phyloP scores from a whole-genome alignment of 257 asterid species.

The Agastache rugosa region DNA sequence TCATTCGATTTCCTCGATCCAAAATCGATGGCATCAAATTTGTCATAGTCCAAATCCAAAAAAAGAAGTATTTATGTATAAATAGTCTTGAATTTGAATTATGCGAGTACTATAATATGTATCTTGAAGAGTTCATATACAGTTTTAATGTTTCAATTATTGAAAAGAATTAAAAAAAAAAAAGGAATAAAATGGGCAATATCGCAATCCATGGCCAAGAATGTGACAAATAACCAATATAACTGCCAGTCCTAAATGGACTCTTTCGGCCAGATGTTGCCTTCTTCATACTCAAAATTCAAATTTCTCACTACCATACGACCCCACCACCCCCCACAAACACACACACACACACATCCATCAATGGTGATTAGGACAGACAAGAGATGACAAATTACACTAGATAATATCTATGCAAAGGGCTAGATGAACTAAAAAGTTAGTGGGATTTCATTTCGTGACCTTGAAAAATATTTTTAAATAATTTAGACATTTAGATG shows the following conservation, averaged over 20 bases:
- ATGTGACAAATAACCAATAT: constrained; percentile 59
- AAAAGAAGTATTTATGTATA: too few species aligned
- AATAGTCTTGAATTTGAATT: background rate
- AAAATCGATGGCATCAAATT: too few species aligned
- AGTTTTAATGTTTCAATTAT: background rate
- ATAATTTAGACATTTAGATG: too few species aligned
- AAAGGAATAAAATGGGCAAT: background rate
- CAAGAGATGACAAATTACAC: background rate
- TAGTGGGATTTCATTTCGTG: too few species aligned
- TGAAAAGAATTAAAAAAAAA: background rate
- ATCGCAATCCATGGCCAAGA: constrained; percentile 19
- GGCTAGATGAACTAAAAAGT: too few species aligned
- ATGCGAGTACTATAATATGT: background rate
- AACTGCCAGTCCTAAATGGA: constrained; percentile 45
- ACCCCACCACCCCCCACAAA: background rate
- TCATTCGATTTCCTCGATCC: too few species aligned
- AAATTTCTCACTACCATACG: constrained; percentile 24
- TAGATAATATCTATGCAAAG: too few species aligned
- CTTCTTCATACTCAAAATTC: background rate
- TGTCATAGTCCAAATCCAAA: too few species aligned
- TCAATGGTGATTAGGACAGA: background rate
- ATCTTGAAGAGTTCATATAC: background rate
- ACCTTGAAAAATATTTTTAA: too few species aligned
- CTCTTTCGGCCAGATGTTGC: constrained; percentile 40
- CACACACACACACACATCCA: background rate